These are phyloP conservation scores for Rosa persica DNA, from an alignment of 306 rosid species.

Conservation along the genomic window DNA sequence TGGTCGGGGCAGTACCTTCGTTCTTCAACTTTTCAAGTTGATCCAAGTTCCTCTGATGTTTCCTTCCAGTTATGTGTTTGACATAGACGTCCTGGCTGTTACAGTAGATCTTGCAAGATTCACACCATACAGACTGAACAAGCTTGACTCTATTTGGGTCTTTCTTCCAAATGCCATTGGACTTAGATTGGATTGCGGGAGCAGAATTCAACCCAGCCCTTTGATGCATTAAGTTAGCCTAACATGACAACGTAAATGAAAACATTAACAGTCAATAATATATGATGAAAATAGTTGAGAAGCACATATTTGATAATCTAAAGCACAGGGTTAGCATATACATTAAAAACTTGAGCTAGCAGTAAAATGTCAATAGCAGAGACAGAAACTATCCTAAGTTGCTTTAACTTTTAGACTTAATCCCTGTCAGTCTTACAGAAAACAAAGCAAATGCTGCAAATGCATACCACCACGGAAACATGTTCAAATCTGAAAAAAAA, in stretches of 20 bases:
- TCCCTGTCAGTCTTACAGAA: neutral
- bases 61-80: slow-evolving; percentile 59
- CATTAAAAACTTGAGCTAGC: neutral
- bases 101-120: slow-evolving; percentile 58
- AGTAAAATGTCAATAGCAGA: neutral
- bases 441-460: neutral
- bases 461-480: neutral
- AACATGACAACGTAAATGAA: neutral
- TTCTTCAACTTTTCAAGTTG: slow-evolving; percentile 33
- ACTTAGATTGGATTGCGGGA: slow-evolving; percentile 34
- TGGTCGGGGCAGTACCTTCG: neutral
- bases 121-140: slow-evolving; percentile 60
- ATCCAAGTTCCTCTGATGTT: slow-evolving; percentile 55
- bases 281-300: neutral
- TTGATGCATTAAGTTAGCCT: slow-evolving; percentile 51
- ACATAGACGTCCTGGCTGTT: slow-evolving; percentile 51
- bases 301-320: neutral
- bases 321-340: neutral
- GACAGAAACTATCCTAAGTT: neutral
- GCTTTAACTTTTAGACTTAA: neutral
- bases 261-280: neutral
- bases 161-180: slow-evolving; percentile 36
- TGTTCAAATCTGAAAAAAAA: neutral
- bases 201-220: slow-evolving; percentile 42
- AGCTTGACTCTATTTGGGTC: slow-evolving; percentile 42